phyloP scores from a whole-genome alignment of 352 stramenopile genomes.

The Phytopythium aichiense region DNA sequence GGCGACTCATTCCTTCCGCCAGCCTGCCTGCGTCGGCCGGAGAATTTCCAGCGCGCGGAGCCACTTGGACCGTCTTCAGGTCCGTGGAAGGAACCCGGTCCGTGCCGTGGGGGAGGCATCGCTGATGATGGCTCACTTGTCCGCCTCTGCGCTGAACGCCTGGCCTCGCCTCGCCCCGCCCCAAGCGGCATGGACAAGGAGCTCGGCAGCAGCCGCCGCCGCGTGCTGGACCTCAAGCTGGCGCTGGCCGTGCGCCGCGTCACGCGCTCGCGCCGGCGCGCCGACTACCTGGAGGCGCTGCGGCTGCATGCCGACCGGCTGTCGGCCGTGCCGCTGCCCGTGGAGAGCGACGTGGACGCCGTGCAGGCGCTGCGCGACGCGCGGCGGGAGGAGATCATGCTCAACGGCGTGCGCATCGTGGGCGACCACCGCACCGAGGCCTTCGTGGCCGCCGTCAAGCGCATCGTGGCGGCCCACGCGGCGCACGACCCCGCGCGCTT shows the following conservation, averaged over 20 bases:
- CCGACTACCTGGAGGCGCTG: constrained; percentile 56
- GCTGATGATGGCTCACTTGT: background rate
- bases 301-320: constrained; percentile 21
- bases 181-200: background rate
- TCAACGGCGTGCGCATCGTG: constrained; percentile 74
- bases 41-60: background rate
- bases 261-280: constrained; percentile 33
- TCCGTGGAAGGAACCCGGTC: background rate
- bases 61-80: background rate
- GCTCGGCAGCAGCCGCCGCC: background rate
- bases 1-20: background rate
- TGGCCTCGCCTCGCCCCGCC: background rate
- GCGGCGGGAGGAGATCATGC: constrained; percentile 63
- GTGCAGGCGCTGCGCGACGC: constrained; percentile 68
- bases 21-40: background rate
- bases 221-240: constrained; percentile 42
- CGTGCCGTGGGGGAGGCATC: background rate
- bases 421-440: constrained; percentile 66
- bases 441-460: constrained; percentile 72
- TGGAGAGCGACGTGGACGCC: constrained; percentile 61
- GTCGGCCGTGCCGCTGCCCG: constrained; percentile 40
- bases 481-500: constrained; percentile 25
- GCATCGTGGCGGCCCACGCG: constrained; percentile 50
- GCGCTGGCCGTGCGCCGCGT: constrained; percentile 31
- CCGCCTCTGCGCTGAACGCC: background rate